These are phyloP conservation scores for Talaromyces stipitatus DNA, from an alignment of 495 filamentous ascomycete species.

Conservation along the genomic window DNA sequence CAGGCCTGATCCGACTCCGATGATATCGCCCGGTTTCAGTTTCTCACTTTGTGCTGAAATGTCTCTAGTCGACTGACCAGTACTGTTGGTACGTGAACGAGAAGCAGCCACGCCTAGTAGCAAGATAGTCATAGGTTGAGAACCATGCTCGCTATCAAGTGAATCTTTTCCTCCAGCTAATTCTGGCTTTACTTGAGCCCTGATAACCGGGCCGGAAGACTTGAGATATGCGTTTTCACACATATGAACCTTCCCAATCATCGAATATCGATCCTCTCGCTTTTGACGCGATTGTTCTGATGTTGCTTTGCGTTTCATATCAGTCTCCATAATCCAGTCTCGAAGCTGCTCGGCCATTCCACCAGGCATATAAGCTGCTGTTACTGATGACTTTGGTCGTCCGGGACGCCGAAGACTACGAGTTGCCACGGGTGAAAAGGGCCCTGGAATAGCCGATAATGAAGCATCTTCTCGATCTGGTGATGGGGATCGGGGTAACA, in stretches of 20 bases:
- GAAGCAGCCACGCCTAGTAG: not conserved
- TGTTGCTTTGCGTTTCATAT: slow-evolving; percentile 20
- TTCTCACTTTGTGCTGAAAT: not conserved
- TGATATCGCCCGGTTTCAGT: slow-evolving; percentile 15
- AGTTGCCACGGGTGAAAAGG: slow-evolving; percentile 32
- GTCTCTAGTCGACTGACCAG: not conserved
- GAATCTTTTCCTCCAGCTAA: not conserved
- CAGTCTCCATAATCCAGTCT: slow-evolving; percentile 37
- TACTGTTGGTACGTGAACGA: not conserved
- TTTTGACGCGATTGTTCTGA: not conserved
- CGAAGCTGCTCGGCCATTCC: slow-evolving; percentile 38
- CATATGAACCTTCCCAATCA: not conserved
- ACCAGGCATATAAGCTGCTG: slow-evolving; percentile 21
- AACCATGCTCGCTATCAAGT: not conserved
- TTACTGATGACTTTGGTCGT: slow-evolving; percentile 13
- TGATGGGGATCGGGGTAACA: slow-evolving; percentile 33
- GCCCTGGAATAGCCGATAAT: slow-evolving; percentile 22
- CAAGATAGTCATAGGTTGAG: not conserved
- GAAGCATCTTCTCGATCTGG: slow-evolving; percentile 16
- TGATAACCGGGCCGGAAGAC: slow-evolving; percentile 2
- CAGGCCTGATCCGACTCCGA: slow-evolving; percentile 27
- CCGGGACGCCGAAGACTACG: slow-evolving; percentile 26
- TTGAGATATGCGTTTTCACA: not conserved
- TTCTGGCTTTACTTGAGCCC: not conserved
- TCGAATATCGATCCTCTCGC: not conserved